A percentile compares a stretch with the other conserved stretches of the same genome.
These are phyloP conservation scores for Kernera saxatilis DNA, from an alignment of 345 rosid genomes.

Conservation along the genomic window DNA sequence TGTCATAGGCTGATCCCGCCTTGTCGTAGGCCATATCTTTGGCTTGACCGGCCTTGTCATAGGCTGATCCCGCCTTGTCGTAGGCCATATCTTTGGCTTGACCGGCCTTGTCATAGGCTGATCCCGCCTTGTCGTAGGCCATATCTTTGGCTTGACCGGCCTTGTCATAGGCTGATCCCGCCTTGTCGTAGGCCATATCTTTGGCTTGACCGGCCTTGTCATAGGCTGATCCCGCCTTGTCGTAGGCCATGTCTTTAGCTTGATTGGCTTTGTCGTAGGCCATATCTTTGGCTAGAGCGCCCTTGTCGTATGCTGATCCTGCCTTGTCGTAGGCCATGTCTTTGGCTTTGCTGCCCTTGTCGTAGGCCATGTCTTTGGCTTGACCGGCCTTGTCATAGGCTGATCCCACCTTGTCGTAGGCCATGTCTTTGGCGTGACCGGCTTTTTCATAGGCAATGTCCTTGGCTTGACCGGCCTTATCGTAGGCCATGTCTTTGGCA, in stretches of 20 bases:
- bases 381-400: background rate
- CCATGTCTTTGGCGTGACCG: conserved; percentile 17
- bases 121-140: background rate
- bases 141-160: background rate
- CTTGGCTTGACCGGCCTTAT: conserved; percentile 29
- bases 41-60: background rate
- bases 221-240: conserved; percentile 9
- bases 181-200: background rate
- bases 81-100: conserved; percentile 26
- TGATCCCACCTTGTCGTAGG: conserved; percentile 12
- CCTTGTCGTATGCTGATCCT: background rate
- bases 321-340: background rate
- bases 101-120: background rate
- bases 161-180: background rate
- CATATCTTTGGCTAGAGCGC: background rate
- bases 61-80: conserved; percentile 5
- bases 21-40: background rate
- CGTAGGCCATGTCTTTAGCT: conserved; percentile 24
- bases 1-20: background rate
- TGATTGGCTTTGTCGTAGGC: conserved; percentile 2
- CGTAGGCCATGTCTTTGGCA: conserved; percentile 27
- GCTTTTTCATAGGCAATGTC: conserved; percentile 11
- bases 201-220: background rate
- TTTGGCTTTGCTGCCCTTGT: background rate
- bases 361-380: background rate